These are phyloP conservation scores for Coniochaeta hoffmannii DNA, from an alignment of 2,329 filamentous ascomycete species.

Conservation along the genomic window DNA sequence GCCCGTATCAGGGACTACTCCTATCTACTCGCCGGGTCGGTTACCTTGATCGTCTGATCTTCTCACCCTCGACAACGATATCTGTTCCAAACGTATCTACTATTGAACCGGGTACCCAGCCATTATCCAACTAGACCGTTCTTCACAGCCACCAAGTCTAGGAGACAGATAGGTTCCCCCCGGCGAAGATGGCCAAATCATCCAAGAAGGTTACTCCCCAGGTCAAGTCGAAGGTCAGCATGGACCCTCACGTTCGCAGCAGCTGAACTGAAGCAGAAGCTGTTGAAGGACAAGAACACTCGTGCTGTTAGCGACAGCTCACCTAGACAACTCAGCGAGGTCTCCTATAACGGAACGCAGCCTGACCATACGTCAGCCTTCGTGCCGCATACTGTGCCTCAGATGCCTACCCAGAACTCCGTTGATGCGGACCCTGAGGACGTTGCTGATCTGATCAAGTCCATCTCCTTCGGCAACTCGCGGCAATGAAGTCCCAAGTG, in stretches of 20 bases:
- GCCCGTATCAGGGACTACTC: too few relatives aligned
- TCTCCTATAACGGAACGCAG: not conserved
- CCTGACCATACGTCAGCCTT: not conserved
- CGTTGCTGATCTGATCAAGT: conserved; percentile 13
- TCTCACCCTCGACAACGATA: too few relatives aligned
- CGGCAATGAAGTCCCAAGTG: not conserved
- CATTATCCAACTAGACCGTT: not conserved
- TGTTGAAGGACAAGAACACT: conserved; percentile 8
- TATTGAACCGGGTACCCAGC: not conserved
- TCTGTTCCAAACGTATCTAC: too few relatives aligned
- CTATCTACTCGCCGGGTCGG: too few relatives aligned
- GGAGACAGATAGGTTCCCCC: not conserved
- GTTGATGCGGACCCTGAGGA: conserved; percentile 11
- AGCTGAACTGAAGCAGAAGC: conserved; percentile 16
- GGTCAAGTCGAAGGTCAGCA: conserved; percentile 4
- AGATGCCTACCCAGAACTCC: conserved; percentile 3
- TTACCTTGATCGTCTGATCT: too few relatives aligned
- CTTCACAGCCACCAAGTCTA: not conserved
- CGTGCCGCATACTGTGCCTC: conserved; percentile 4
- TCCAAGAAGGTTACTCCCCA: not conserved
- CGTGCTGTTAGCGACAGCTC: conserved; percentile 5
- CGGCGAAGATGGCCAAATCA: not conserved
- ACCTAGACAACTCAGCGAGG: not conserved
- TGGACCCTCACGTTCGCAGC: conserved; percentile 12
- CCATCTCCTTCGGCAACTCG: conserved; percentile 5